Percentiles rank a stretch among this genome's conserved stretches.
phyloP scores from a whole-genome alignment of 176 grass and related monocot species.

The Pontederia paniculata region DNA sequence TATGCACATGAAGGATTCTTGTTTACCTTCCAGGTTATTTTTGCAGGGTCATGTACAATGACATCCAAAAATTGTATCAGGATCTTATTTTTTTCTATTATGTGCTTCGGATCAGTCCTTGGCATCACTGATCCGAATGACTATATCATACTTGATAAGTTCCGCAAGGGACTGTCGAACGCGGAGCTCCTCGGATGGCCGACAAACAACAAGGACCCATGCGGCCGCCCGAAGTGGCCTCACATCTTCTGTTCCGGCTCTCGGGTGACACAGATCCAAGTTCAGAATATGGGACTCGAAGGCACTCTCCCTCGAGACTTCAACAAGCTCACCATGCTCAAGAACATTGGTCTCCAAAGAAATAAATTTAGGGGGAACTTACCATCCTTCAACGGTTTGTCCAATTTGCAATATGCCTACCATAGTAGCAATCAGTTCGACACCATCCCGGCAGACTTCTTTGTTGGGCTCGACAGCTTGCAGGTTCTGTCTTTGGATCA shows the following conservation, averaged over 20 bases:
- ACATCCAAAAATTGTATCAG: not conserved
- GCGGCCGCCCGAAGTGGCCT: conserved; percentile 30
- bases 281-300: conserved; percentile 27
- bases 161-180: conserved; percentile 38
- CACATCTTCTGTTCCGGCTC: conserved; percentile 54
- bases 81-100: not conserved
- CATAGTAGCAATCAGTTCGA: conserved; percentile 57
- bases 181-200: conserved; percentile 37
- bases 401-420: conserved; percentile 35
- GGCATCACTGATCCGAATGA: conserved; percentile 30
- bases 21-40: no score
- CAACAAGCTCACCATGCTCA: conserved; percentile 28
- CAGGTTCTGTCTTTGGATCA: conserved; percentile 30
- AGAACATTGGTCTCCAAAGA: conserved; percentile 49
- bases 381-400: conserved; percentile 46
- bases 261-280: conserved; percentile 65
- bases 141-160: conserved; percentile 29
- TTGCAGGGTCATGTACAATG: not conserved
- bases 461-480: conserved; percentile 29
- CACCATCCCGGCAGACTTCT: conserved; percentile 53
- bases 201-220: conserved; percentile 25
- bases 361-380: conserved; percentile 48
- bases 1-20: no score
- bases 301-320: conserved; percentile 23
- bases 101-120: not conserved